phyloP scores from a whole-genome alignment of 2,329 filamentous ascomycete species.

The Elsinoe batatas region DNA sequence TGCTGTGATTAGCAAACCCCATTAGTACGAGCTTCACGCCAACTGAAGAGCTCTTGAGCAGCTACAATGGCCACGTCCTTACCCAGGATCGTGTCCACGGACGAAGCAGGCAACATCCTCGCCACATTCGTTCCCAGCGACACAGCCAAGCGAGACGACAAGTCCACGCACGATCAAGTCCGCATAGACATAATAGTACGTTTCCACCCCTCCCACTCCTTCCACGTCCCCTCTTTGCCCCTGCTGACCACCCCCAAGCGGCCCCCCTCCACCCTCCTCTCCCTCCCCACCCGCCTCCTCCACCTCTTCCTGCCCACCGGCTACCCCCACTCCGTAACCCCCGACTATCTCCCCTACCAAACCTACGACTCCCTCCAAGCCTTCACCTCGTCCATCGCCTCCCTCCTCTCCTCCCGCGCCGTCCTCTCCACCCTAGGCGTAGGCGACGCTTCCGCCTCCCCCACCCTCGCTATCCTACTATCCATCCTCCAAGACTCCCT shows the following conservation, averaged over 20 bases:
- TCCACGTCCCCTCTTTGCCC: neutral
- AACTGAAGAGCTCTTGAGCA: no score
- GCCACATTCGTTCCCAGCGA: slow-evolving; percentile 37
- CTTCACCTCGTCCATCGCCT: slow-evolving; percentile 72
- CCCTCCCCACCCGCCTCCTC: slow-evolving; percentile 32
- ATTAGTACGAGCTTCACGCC: no score
- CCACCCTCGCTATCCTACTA: slow-evolving; percentile 71
- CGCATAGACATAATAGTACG: slow-evolving; percentile 16
- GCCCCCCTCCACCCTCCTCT: neutral
- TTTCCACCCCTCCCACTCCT: neutral
- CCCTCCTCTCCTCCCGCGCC: slow-evolving; percentile 69
- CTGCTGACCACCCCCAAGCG: neutral
- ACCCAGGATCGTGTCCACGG: slow-evolving; percentile 20
- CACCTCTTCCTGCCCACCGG: slow-evolving; percentile 77
- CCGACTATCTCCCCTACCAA: slow-evolving; percentile 68
- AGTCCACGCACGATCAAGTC: slow-evolving; percentile 15
- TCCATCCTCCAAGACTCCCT: slow-evolving; percentile 75
- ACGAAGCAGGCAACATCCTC: slow-evolving; percentile 42
- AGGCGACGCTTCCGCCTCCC: slow-evolving; percentile 66
- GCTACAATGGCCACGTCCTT: neutral
- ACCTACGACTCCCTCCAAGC: slow-evolving; percentile 66
- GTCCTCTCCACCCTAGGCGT: slow-evolving; percentile 70
- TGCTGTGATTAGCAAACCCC: no score
- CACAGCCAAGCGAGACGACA: slow-evolving; percentile 24
- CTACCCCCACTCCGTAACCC: slow-evolving; percentile 77